Evolutionary conservation across 208 protist species (phyloP).

Genomic region (Leishmania lainsoni): DNA sequence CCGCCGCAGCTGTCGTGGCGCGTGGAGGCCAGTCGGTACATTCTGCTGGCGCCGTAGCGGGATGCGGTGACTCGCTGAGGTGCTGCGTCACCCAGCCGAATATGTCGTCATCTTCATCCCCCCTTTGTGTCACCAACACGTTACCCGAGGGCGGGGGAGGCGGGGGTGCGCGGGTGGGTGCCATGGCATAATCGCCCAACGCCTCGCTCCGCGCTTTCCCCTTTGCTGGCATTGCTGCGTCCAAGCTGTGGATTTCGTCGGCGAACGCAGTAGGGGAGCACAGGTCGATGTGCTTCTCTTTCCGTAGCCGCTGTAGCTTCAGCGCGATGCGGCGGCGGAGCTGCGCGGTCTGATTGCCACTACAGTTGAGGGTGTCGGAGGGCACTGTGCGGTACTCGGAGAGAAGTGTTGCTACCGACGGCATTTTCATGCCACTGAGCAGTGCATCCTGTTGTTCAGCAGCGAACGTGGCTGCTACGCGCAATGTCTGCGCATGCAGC

Average conservation of each 20-base stretch:
- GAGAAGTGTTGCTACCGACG: neutral
- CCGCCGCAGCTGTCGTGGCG: neutral
- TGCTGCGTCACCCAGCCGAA: constrained; percentile 27
- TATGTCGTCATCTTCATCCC: constrained; percentile 12
- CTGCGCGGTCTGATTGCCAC: neutral
- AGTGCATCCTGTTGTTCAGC: neutral
- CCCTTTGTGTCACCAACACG: neutral
- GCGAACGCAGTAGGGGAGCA: neutral
- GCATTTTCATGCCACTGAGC: neutral
- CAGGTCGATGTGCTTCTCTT: constrained; percentile 10
- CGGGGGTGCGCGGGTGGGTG: neutral
- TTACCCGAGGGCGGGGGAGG: neutral
- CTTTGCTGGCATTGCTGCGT: neutral
- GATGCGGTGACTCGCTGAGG: neutral
- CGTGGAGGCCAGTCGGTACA: neutral
- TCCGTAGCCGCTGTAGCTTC: constrained; percentile 25
- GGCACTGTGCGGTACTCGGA: neutral
- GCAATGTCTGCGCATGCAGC: constrained; percentile 12
- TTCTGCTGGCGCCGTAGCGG: neutral
- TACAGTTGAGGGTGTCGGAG: neutral
- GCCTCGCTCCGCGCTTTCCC: neutral
- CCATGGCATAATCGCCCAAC: neutral
- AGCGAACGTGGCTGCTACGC: constrained; percentile 6
- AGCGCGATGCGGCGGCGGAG: constrained; percentile 21
- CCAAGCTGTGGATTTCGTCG: constrained; percentile 1